phyloP scores from a whole-genome alignment of 2,329 filamentous ascomycete genomes.

The Rhynchosporium agropyri region DNA sequence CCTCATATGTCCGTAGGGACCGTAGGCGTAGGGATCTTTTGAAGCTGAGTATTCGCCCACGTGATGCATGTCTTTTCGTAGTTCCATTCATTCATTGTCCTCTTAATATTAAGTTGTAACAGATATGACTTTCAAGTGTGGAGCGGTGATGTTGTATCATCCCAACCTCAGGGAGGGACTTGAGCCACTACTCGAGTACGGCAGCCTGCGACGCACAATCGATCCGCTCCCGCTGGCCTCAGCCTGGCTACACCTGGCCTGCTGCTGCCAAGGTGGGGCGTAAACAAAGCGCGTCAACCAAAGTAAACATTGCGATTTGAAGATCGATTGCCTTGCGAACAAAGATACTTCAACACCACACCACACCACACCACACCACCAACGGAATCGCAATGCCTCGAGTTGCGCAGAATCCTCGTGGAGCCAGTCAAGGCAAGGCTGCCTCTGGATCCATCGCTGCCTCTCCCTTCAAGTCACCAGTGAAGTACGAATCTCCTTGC shows the following conservation, averaged over 20 bases:
- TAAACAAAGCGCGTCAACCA: conserved; percentile 30
- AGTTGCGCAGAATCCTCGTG: conserved; percentile 51
- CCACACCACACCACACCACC: conserved; percentile 2
- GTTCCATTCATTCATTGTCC: no score
- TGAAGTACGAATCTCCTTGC: conserved; percentile 38
- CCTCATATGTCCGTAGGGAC: no score
- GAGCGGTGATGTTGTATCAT: no score
- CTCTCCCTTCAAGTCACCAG: conserved; percentile 42
- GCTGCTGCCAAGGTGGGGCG: background rate
- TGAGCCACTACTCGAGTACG: background rate
- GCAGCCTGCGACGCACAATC: background rate
- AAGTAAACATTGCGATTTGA: conserved; percentile 26
- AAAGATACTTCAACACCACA: conserved; percentile 13
- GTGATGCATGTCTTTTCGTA: no score
- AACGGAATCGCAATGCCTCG: conserved; percentile 52
- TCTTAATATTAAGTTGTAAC: no score
- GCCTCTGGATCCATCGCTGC: conserved; percentile 44
- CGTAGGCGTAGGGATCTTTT: no score
- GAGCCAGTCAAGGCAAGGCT: conserved; percentile 45
- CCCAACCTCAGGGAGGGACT: no score
- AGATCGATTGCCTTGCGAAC: conserved; percentile 12
- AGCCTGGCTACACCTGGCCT: background rate
- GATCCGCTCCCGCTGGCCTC: background rate
- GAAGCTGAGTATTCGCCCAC: no score
- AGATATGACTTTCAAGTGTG: no score